Evolutionary conservation across 805 yeast species (phyloP).

Genomic region (Saturnispora sanitii): DNA sequence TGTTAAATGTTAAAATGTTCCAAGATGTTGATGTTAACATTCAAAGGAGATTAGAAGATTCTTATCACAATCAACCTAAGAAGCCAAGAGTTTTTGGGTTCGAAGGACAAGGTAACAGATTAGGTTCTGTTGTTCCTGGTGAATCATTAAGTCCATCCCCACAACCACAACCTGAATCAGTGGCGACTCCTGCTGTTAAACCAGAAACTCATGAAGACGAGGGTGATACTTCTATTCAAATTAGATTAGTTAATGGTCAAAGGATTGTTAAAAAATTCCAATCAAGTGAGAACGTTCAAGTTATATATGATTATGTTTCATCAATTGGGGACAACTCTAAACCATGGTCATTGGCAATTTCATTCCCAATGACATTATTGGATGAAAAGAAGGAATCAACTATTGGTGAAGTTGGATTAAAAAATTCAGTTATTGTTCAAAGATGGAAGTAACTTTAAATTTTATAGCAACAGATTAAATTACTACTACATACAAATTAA

Average conservation of each 20-base stretch:
- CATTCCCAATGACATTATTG: slow-evolving; percentile 74
- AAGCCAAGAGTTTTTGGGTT: slow-evolving; percentile 49
- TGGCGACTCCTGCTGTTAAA: slow-evolving; percentile 14
- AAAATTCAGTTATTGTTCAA: slow-evolving; percentile 82
- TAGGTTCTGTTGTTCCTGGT: slow-evolving; percentile 86
- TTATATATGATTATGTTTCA: slow-evolving; percentile 56
- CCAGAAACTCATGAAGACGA: slow-evolving; percentile 10
- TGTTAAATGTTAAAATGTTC: slow-evolving; percentile 75
- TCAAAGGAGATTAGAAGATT: slow-evolving; percentile 71
- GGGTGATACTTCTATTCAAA: slow-evolving; percentile 67
- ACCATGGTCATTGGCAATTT: slow-evolving; percentile 58
- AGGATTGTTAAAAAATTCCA: slow-evolving; percentile 55
- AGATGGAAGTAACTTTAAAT: slow-evolving; percentile 46
- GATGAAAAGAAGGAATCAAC: slow-evolving; percentile 46
- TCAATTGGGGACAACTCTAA: slow-evolving; percentile 37
- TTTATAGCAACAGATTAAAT: too few species aligned
- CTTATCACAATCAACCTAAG: slow-evolving; percentile 41
- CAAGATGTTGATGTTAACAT: slow-evolving; percentile 92
- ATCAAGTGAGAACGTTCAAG: slow-evolving; percentile 53
- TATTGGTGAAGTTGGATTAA: slow-evolving; percentile 65
- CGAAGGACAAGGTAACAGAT: slow-evolving; percentile 68
- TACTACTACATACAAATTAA: too few species aligned
- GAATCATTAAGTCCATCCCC: slow-evolving; percentile 29
- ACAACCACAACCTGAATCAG: background rate
- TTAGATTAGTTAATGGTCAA: slow-evolving; percentile 76